phyloP scores from a whole-genome alignment of 202 grass and related monocot genomes.

The Cymbopogon flexuosus region DNA sequence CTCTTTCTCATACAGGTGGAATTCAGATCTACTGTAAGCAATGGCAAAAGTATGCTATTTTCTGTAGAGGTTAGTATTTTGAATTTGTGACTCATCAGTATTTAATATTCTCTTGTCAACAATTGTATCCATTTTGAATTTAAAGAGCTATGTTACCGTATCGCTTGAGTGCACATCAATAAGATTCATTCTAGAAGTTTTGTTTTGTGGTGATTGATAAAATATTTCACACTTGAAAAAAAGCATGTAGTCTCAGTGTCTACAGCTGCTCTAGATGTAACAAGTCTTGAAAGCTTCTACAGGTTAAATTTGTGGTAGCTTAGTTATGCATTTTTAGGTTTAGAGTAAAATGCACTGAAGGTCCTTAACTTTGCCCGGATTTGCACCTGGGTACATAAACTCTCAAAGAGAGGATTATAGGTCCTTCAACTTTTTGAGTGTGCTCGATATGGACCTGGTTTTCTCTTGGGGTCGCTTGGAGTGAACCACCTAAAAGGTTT shows the following conservation, averaged over 20 bases:
- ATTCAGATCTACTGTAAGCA: constrained; percentile 61
- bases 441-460: background rate
- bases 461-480: background rate
- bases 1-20: constrained; percentile 55
- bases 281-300: background rate
- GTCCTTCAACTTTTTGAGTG: background rate
- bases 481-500: background rate
- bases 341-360: background rate
- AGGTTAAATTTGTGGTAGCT: constrained; percentile 17
- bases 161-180: background rate
- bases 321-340: constrained; percentile 13
- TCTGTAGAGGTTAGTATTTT: constrained; percentile 70
- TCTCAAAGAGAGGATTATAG: background rate
- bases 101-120: constrained; percentile 6
- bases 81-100: background rate
- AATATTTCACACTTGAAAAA: background rate
- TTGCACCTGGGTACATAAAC: background rate
- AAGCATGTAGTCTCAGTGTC: background rate
- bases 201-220: constrained; percentile 9
- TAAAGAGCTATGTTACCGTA: background rate
- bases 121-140: constrained; percentile 25
- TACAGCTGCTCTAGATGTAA: background rate
- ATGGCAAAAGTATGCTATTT: constrained; percentile 58
- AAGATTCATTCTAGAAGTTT: background rate
- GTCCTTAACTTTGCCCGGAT: background rate